These are phyloP conservation scores for Akanthomyces dipterigenus DNA, from an alignment of 2,329 filamentous ascomycete genomes.

Conservation along the genomic window DNA sequence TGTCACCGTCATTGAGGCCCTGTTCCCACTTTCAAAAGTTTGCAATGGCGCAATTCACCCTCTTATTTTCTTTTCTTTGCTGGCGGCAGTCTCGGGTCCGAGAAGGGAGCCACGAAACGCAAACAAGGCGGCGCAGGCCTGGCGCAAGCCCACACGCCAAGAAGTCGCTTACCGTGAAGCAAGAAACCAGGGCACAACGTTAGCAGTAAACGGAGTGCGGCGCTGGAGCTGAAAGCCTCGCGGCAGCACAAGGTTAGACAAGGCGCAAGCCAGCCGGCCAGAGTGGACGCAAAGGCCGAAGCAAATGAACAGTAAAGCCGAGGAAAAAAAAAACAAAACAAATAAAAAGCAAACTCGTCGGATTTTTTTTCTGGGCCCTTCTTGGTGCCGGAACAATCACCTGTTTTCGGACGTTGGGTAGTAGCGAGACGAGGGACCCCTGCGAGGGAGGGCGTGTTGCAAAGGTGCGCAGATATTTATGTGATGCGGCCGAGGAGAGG, in stretches of 20 bases:
- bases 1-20: neutral
- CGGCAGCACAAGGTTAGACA: neutral
- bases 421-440: constrained; percentile 6
- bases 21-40: neutral
- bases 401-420: constrained; percentile 9
- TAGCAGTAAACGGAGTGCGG: neutral
- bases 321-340: neutral
- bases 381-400: constrained; percentile 9
- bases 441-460: neutral
- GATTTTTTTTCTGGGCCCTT: neutral
- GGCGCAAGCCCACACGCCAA: neutral
- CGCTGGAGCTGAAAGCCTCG: constrained; percentile 4
- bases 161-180: neutral
- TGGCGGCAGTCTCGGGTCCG: neutral
- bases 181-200: neutral
- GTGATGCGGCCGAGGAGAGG: neutral
- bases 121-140: neutral
- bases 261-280: neutral
- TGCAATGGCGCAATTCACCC: neutral
- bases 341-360: neutral
- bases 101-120: neutral
- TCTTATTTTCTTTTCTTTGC: neutral
- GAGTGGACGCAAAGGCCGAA: neutral
- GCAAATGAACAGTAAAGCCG: neutral
- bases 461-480: neutral